Percentiles rank a stretch among this genome's conserved stretches.
These are phyloP conservation scores for Apium graveolens DNA, from an alignment of 129 eudicot genomes.

Conservation along the genomic window DNA sequence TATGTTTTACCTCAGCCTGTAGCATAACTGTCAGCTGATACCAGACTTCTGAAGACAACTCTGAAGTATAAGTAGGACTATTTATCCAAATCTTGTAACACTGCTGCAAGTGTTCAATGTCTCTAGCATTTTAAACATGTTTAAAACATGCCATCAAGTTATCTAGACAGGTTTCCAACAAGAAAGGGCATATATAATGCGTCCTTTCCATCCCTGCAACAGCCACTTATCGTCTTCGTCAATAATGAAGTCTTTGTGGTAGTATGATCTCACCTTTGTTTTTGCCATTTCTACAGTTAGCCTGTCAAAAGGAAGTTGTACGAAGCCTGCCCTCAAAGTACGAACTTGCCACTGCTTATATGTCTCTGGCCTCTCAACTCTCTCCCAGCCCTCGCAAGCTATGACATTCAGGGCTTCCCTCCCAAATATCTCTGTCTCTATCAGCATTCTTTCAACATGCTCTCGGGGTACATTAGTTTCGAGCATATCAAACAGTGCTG, in stretches of 20 bases:
- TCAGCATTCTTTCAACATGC: constrained; percentile 48
- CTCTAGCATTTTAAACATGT: not conserved
- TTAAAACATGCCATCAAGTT: not conserved
- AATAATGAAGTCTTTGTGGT: constrained; percentile 77
- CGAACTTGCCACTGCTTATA: constrained; percentile 95
- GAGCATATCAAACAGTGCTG: constrained; percentile 78
- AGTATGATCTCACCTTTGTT: constrained; percentile 33
- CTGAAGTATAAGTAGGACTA: not conserved
- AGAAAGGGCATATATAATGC: constrained; percentile 60
- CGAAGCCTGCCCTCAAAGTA: constrained; percentile 54
- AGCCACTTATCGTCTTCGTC: constrained; percentile 78
- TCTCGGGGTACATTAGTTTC: constrained; percentile 62
- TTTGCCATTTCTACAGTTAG: constrained; percentile 26
- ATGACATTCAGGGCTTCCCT: constrained; percentile 73
- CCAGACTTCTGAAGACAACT: not conserved
- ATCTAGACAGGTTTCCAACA: constrained; percentile 57
- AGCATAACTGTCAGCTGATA: not conserved
- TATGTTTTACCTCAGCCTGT: constrained; percentile 6
- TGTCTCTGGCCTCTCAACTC: constrained; percentile 74
- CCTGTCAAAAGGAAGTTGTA: constrained; percentile 47
- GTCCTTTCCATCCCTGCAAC: constrained; percentile 86
- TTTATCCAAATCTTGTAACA: not conserved
- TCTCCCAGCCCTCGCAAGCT: constrained; percentile 90
- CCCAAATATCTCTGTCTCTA: constrained; percentile 69
- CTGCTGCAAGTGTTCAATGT: not conserved